Evolutionary conservation across 768 basidiomycete genomes (phyloP), one percentile per base, ranked within the genome.

Genomic region (Punctularia strigosozonata): DNA sequence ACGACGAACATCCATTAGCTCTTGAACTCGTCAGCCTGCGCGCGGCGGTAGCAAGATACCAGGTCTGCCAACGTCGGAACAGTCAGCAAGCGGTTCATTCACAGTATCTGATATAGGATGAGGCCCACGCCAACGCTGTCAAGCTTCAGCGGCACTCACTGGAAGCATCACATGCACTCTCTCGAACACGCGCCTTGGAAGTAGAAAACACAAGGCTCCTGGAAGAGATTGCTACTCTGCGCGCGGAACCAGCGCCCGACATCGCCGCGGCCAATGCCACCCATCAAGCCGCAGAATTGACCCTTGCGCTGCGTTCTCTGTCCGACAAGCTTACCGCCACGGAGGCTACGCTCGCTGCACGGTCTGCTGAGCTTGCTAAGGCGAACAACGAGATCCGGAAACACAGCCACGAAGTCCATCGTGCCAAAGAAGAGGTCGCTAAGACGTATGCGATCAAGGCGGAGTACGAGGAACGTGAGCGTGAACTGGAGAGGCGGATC

Each of bases 251-350:
- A 13, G 67, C 72, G 35, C 51, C 60, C 3, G n/a, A n/a, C n/a
- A n/a, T n/a, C n/a, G 54, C 64, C 5, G 58, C 57, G 0, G 61
- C 60, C 36, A 59, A 62, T 5, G 58, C 63, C 21, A 47, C 57
- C 5, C 44, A 58, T 4, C 66, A 66, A 40, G 61, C 64, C 1
- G 56, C 64, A 10, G 63, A 87, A 41, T 66, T 87, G 37, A 76
- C 80, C 0, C 67, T 87, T 6, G 74, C 80, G 0, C 66, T 85
- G 20, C 69, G 83, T 5, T 71, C 69, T 17, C 62, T 83, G 23
- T 78, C 74, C 3, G 76, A 83, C 50, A 79, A 86, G 54, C 68
- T 86, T 15, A 63, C 68, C 0, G 50, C 69, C 7, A 75, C 79
- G 0, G 85, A 87, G 51, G 56, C 66, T 8, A 52, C 69, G 6